Base-by-base conservation (phyloP, 768 basidiomycete genomes). In the Phaeolepiota aurea region DNA sequence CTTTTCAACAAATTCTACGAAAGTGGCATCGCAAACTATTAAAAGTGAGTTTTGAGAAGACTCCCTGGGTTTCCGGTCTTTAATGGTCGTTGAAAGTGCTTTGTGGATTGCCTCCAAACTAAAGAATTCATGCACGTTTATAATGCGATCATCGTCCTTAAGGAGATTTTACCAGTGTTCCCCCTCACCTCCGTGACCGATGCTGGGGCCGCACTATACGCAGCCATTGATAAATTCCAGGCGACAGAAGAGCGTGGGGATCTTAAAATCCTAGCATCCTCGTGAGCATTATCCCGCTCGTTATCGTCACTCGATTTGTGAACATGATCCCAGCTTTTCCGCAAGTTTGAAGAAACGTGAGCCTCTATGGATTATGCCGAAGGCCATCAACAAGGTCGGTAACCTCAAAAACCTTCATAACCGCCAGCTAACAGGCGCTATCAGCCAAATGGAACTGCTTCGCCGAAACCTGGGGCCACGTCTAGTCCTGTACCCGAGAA, bases 121-220 rank as follows among this genome's bases (percentile, higher is more conserved):
- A 77, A 76, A 37, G 93, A 93, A 53, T 98, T 93, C 58, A 94
- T 97, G 87, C 91, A 91, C 52, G 87, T 97, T 40, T 93, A 94
- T 61, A 99, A 99, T 55, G 76, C 89, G n/a, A 87, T 98, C 59
- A 77, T 93, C 28, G 82, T 99, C 20, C 69, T 96, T 47, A 89
- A 92, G 54, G 89, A 96, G 57, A 77, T 97, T 15, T 71, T 92
- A 20, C 82, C 87, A 1, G 83, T 88, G 37, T 96, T 96, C 63
- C 94, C 94, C 19, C 54, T 86, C 7, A 74, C 78, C 13, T 62
- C 76, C 9, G 75, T 82, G 28, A 63, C 63, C 32, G 73, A 69
- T 40, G 65, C 68, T 19, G 87, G 82, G 10, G 52, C 64, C 7
- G 62, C 58, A 30, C 69, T 90, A 32, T 72, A 80, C 48, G 58